Percentiles rank a stretch among this genome's conserved stretches.
Evolutionary conservation across 1,284 basidiomycete species (phyloP).

Genomic region (Leccinum solheimii): DNA sequence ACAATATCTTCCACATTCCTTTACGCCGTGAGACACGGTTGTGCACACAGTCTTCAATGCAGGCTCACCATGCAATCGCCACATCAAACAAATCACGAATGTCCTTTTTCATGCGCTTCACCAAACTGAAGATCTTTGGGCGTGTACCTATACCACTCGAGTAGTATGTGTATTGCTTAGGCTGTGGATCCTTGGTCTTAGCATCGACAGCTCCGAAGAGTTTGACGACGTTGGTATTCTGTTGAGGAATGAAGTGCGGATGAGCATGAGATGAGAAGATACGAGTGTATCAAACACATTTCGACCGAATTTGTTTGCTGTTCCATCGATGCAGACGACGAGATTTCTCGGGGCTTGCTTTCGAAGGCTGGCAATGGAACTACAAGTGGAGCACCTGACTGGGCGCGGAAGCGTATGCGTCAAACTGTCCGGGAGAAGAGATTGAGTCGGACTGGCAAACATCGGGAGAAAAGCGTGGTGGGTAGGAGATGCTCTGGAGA

Average conservation of each 20-base stretch:
- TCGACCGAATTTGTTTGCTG: constrained; percentile 36
- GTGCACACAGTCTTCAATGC: neutral
- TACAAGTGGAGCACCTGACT: constrained; percentile 16
- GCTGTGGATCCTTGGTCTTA: constrained; percentile 20
- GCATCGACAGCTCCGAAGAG: constrained; percentile 17
- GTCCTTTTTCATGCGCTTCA: constrained; percentile 20
- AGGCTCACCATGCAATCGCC: constrained; percentile 24
- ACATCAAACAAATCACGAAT: constrained; percentile 24
- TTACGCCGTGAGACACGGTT: neutral
- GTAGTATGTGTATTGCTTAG: constrained; percentile 39
- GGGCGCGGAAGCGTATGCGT: constrained; percentile 1
- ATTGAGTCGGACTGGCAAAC: constrained; percentile 13
- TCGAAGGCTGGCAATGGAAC: neutral
- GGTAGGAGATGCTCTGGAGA: neutral
- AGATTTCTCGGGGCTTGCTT: constrained; percentile 30
- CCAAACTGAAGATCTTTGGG: constrained; percentile 28
- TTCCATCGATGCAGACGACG: constrained; percentile 38
- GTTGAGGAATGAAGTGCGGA: neutral
- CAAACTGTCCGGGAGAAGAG: constrained; percentile 3
- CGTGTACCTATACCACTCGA: constrained; percentile 45
- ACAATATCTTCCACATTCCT: constrained; percentile 40
- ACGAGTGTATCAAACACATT: constrained; percentile 18
- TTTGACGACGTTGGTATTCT: constrained; percentile 30
- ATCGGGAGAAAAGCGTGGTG: constrained; percentile 4
- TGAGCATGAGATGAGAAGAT: neutral